phyloP scores from a whole-genome alignment of 2,329 filamentous ascomycete genomes.

The Aspergillus bombycis region DNA sequence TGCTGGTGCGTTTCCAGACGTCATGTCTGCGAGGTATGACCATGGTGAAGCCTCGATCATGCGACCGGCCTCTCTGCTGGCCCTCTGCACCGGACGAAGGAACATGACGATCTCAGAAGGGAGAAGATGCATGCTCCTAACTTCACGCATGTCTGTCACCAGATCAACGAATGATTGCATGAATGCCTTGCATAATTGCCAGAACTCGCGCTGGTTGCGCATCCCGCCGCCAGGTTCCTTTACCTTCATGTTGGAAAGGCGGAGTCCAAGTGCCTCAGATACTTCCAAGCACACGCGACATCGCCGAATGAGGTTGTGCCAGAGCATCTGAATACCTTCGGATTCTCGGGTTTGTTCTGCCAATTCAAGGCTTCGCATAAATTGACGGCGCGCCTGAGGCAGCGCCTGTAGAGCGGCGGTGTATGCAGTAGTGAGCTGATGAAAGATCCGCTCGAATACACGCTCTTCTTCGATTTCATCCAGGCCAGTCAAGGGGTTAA shows the following conservation, averaged over 20 bases:
- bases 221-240: slow-evolving; percentile 77
- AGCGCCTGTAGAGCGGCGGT: slow-evolving; percentile 73
- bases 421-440: slow-evolving; percentile 73
- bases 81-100: slow-evolving; percentile 78
- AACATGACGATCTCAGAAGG: slow-evolving; percentile 70
- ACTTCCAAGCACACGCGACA: slow-evolving; percentile 72
- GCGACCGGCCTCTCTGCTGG: slow-evolving; percentile 77
- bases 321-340: slow-evolving; percentile 65
- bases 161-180: slow-evolving; percentile 53
- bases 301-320: slow-evolving; percentile 71
- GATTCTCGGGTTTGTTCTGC: slow-evolving; percentile 64
- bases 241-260: slow-evolving; percentile 78
- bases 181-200: slow-evolving; percentile 69
- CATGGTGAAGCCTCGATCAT: slow-evolving; percentile 70
- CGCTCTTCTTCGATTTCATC: slow-evolving; percentile 74
- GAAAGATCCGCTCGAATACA: slow-evolving; percentile 79
- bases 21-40: slow-evolving; percentile 57
- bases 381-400: slow-evolving; percentile 69
- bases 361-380: slow-evolving; percentile 64
- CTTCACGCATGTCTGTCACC: slow-evolving; percentile 51
- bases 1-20: slow-evolving; percentile 33
- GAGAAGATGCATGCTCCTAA: slow-evolving; percentile 52
- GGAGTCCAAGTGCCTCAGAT: slow-evolving; percentile 70
- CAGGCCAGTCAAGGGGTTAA: slow-evolving; percentile 62
- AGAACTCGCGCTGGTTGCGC: slow-evolving; percentile 61